A percentile compares a stretch with the other conserved stretches of the same genome.
Conservation (phyloP, 768 basidiomycete genomes). For the Tulasnella sp. region DNA sequence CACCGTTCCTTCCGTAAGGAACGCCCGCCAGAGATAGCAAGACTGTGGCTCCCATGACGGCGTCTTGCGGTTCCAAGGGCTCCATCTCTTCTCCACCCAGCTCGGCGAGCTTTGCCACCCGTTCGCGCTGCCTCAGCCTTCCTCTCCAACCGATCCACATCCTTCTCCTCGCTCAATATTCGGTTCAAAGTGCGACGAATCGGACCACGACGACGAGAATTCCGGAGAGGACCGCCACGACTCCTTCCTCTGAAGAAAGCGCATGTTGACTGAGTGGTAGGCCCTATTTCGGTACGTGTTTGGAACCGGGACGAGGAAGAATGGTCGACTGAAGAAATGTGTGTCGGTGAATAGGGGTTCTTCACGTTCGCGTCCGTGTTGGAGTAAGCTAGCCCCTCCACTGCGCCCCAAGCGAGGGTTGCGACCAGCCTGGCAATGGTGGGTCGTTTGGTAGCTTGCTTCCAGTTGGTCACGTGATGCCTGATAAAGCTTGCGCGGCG, state of each 20-base stretch:
- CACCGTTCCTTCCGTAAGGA: too few species aligned
- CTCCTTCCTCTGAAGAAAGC: constrained; percentile 25
- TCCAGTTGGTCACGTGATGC: constrained; percentile 45
- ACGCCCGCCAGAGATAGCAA: too few species aligned
- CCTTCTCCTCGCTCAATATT: constrained; percentile 71
- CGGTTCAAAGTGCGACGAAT: constrained; percentile 66
- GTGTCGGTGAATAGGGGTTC: constrained; percentile 56
- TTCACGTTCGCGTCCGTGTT: constrained; percentile 36
- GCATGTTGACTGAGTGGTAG: constrained; percentile 20
- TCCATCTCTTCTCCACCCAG: neutral
- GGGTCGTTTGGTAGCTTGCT: neutral
- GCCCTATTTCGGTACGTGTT: constrained; percentile 32
- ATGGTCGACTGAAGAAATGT: constrained; percentile 54
- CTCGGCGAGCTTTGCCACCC: constrained; percentile 19
- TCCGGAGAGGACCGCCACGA: constrained; percentile 64
- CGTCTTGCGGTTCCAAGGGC: too few species aligned
- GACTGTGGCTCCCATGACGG: too few species aligned
- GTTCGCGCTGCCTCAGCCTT: constrained; percentile 50
- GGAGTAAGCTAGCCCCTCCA: constrained; percentile 80
- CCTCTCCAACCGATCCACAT: constrained; percentile 66
- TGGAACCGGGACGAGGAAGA: constrained; percentile 56
- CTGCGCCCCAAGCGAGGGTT: constrained; percentile 56
- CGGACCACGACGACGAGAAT: constrained; percentile 71
- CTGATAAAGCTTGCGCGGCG: constrained; percentile 53
- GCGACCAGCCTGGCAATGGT: constrained; percentile 32